Percentiles rank a stretch among this genome's conserved stretches.
Evolutionary conservation across 768 basidiomycete species (phyloP).

Genomic region (Rhodotorula kratochvilovae): DNA sequence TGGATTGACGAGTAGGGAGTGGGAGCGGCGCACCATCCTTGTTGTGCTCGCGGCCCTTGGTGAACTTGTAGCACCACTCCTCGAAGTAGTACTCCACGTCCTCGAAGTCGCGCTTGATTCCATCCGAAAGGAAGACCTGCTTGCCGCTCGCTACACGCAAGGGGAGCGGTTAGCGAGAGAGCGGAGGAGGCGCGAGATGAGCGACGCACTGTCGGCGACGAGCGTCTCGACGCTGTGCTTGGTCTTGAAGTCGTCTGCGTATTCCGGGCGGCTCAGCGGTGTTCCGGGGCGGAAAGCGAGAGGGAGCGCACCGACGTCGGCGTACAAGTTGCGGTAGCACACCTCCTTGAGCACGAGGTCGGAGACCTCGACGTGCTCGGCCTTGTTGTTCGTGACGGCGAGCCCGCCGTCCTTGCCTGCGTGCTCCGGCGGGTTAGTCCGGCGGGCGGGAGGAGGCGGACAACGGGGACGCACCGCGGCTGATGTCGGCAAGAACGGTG

Average conservation of each 20-base stretch:
- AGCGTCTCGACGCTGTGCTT: background rate
- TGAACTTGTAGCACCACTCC: constrained; percentile 18
- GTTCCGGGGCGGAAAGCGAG: background rate
- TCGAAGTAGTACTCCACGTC: constrained; percentile 8
- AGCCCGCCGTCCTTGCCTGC: background rate
- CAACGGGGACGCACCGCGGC: background rate
- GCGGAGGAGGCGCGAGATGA: background rate
- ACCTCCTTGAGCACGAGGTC: constrained; percentile 2
- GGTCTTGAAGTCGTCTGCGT: background rate
- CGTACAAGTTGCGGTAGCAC: constrained; percentile 5
- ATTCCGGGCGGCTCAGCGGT: background rate
- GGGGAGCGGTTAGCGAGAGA: background rate
- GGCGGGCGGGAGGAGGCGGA: background rate
- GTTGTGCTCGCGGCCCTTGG: background rate
- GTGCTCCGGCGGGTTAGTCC: background rate
- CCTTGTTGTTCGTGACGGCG: background rate
- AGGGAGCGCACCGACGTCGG: background rate
- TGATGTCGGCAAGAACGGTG: background rate
- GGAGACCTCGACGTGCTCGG: background rate
- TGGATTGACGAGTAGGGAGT: no score
- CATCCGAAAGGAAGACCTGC: constrained; percentile 9
- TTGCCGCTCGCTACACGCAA: background rate
- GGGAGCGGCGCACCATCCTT: background rate
- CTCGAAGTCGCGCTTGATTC: background rate
- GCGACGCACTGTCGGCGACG: background rate